Evolutionary conservation across 2,329 filamentous ascomycete genomes (phyloP).

Genomic region (Penicillium sp.): DNA sequence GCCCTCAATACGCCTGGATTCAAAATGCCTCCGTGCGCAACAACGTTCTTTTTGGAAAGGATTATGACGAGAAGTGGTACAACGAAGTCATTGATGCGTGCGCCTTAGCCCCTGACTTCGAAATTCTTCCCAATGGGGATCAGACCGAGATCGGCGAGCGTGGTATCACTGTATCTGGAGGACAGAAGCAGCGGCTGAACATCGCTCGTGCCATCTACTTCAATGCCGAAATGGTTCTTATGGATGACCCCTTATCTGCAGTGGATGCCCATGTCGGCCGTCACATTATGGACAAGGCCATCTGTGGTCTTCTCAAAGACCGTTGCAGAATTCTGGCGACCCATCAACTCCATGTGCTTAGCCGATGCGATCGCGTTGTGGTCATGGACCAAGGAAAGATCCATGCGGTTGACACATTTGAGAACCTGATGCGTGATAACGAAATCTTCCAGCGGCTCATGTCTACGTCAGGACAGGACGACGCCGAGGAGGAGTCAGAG

Average conservation of each 20-base stretch:
- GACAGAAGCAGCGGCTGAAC: conserved; percentile 92
- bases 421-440: conserved; percentile 78
- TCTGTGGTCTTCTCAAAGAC: conserved; percentile 80
- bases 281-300: conserved; percentile 88
- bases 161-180: conserved; percentile 91
- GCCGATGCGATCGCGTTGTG: conserved; percentile 84
- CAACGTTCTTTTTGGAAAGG: conserved; percentile 88
- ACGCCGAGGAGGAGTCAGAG: conserved; percentile 51
- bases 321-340: conserved; percentile 92
- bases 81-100: conserved; percentile 80
- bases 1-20: conserved; percentile 97
- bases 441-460: conserved; percentile 78
- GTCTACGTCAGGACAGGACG: conserved; percentile 66
- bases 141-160: conserved; percentile 91
- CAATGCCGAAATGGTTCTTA: conserved; percentile 60
- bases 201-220: conserved; percentile 78
- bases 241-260: conserved; percentile 63
- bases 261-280: conserved; percentile 59
- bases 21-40: conserved; percentile 84
- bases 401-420: conserved; percentile 82
- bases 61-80: conserved; percentile 75
- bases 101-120: conserved; percentile 77
- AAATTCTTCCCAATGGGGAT: conserved; percentile 90
- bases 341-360: conserved; percentile 90
- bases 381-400: conserved; percentile 88